Percentiles rank a stretch among this genome's conserved stretches.
phyloP scores from a whole-genome alignment of 495 filamentous ascomycete genomes.

The Apiosordaria backusii region DNA sequence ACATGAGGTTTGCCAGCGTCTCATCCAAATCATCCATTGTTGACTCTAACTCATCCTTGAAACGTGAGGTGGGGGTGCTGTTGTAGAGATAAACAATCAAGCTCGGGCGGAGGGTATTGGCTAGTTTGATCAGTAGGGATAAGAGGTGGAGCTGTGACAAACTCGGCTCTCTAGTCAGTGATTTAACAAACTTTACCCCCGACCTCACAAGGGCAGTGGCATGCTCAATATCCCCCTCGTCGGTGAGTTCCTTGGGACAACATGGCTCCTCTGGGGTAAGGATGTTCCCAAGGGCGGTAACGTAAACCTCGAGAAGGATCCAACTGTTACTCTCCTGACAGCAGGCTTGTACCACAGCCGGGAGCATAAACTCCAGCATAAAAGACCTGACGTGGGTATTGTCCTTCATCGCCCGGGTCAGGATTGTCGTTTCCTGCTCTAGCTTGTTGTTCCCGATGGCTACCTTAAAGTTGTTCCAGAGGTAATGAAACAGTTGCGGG shows the following conservation, averaged over 20 bases:
- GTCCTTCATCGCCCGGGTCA: conserved; percentile 38
- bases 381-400: conserved; percentile 41
- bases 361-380: conserved; percentile 42
- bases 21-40: not conserved
- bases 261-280: conserved; percentile 24
- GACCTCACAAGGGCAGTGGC: conserved; percentile 18
- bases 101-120: conserved; percentile 23
- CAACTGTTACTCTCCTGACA: conserved; percentile 24
- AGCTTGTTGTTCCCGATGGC: conserved; percentile 43
- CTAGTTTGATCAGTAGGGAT: conserved; percentile 12
- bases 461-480: conserved; percentile 50
- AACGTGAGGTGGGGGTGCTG: not conserved
- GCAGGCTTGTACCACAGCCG: conserved; percentile 36
- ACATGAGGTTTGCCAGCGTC: not conserved
- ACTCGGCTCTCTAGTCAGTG: not conserved
- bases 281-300: conserved; percentile 27
- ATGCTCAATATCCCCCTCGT: conserved; percentile 23
- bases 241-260: conserved; percentile 25
- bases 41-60: not conserved
- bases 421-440: conserved; percentile 36
- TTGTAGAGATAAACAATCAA: conserved; percentile 15
- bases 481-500: conserved; percentile 48
- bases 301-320: conserved; percentile 41
- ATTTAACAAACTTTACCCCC: conserved; percentile 17
- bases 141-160: conserved; percentile 19